Base-by-base conservation (phyloP, 2,329 filamentous ascomycete species). In the Claviceps sorghi region DNA sequence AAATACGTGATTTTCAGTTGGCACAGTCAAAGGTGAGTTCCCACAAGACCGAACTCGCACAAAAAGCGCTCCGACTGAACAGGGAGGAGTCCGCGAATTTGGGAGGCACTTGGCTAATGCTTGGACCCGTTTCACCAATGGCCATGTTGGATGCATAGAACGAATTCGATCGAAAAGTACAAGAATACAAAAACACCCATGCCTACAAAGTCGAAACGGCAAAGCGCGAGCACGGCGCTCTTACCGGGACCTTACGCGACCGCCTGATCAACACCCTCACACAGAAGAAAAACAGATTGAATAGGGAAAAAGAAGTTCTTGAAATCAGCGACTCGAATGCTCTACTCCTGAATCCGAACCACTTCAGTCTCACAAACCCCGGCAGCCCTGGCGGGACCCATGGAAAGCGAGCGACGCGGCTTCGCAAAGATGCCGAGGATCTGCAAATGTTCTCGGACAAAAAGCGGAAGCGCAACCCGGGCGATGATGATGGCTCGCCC, bases 1-100 rank as follows among this genome's bases (percentile, higher is more conserved):
- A 97, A 67, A 80, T 88, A 62, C 80, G 88, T 59, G 93, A 98
- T 71, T 83, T 86, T 57, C 82, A 90, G 60, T 71, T 97, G 63
- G 83, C 86, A 7, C 79, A 84, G 62, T 79, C 95, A 58, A 84
- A 86, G 76, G 93, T 95, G 74, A 63, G 80, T 67, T 40, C 19
- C 21, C 15, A 43, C 17, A 26, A 21, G n/a, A 44, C 8, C n/a
- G n/a, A 43, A 7, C 34, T 36, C 13, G 34, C 34, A 17, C 26
- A 26, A 26, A 26, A 26, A 26, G 26, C 26, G 26, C 26, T 26
- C 5, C 3, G 26, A 26, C 26, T 26, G 26, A 26, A 5, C 3
- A 26, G 26, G 26, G 26, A 26, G 3, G 26, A 5, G 26, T 26
- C 26, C 26, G 26, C 26, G 26, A 26, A 26, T 26, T 26, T 5